phyloP scores from a whole-genome alignment of 441 rosid genomes.

The Cnidoscolus chayamansa region DNA sequence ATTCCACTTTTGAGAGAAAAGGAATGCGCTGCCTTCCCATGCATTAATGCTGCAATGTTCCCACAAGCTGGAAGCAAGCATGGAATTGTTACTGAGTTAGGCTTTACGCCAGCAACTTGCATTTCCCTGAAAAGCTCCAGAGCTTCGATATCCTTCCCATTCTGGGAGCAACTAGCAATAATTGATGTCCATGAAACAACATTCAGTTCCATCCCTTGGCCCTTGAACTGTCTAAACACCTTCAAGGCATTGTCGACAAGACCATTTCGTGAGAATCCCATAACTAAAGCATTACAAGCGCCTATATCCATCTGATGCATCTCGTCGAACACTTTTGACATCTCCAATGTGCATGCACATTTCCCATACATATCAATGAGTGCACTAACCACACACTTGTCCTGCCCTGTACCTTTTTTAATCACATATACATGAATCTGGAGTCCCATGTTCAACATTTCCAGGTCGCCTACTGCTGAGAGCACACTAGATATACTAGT shows the following conservation, averaged over 20 bases:
- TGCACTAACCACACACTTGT: conserved; percentile 43
- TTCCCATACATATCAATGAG: conserved; percentile 63
- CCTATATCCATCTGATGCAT: conserved; percentile 39
- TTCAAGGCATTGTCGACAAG: conserved; percentile 49
- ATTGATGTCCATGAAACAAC: conserved; percentile 65
- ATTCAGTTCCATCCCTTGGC: conserved; percentile 38
- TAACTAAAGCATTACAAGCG: conserved; percentile 51
- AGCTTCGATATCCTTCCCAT: conserved; percentile 53
- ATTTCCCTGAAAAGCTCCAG: conserved; percentile 57
- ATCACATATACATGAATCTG: conserved; percentile 49
- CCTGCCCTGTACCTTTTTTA: conserved; percentile 43
- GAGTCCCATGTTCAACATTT: conserved; percentile 36
- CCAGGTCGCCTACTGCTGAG: conserved; percentile 47
- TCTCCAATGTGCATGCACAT: conserved; percentile 35
- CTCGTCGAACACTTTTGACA: conserved; percentile 37
- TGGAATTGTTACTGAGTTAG: conserved; percentile 56
- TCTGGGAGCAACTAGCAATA: conserved; percentile 55
- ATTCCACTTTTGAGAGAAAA: conserved; percentile 19
- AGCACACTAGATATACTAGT: conserved; percentile 46
- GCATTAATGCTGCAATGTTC: conserved; percentile 55
- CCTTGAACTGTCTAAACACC: conserved; percentile 42
- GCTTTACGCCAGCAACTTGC: conserved; percentile 50
- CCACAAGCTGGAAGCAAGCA: conserved; percentile 69
- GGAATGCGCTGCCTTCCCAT: conserved; percentile 55
- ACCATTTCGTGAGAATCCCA: conserved; percentile 53